Evolutionary conservation across 768 basidiomycete genomes (phyloP).

Genomic region (Termitomyces sp.): DNA sequence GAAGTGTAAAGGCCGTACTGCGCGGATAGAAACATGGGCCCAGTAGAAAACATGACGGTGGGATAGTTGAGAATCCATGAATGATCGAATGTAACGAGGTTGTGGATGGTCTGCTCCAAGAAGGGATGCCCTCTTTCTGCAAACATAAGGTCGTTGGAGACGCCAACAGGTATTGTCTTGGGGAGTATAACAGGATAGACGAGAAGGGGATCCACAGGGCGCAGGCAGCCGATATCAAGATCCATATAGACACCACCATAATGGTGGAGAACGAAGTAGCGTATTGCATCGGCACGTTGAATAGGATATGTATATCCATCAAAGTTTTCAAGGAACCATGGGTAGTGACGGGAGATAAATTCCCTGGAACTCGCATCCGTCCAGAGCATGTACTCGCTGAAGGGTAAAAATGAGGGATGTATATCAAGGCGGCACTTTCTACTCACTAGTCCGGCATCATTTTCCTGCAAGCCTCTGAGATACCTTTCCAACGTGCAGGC

Average conservation of each 20-base stretch:
- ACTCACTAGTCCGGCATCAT: conserved; percentile 97
- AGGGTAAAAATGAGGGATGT: conserved; percentile 10
- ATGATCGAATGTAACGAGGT: conserved; percentile 87
- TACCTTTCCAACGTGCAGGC: conserved; percentile 71
- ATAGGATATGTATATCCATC: conserved; percentile 89
- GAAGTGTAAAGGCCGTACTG: conserved; percentile 87
- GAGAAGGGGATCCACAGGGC: conserved; percentile 81
- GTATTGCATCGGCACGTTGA: conserved; percentile 95
- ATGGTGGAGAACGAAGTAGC: conserved; percentile 95
- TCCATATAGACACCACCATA: conserved; percentile 97
- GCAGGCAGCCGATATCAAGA: conserved; percentile 91
- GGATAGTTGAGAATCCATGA: conserved; percentile 95
- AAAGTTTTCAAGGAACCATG: conserved; percentile 91
- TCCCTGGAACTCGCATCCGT: conserved; percentile 86
- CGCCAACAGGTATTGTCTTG: conserved; percentile 93
- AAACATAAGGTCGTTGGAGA: conserved; percentile 97
- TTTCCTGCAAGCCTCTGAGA: conserved; percentile 80
- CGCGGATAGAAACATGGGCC: conserved; percentile 96
- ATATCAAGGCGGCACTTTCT: conserved; percentile 5
- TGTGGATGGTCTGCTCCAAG: conserved; percentile 90
- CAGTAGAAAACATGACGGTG: conserved; percentile 99
- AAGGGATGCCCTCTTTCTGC: conserved; percentile 81
- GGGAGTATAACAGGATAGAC: conserved; percentile 86
- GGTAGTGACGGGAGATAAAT: conserved; percentile 84
- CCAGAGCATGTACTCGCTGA: conserved; percentile 95